phyloP scores from a whole-genome alignment of 495 filamentous ascomycete genomes.

The Hypoxylon trugodes region DNA sequence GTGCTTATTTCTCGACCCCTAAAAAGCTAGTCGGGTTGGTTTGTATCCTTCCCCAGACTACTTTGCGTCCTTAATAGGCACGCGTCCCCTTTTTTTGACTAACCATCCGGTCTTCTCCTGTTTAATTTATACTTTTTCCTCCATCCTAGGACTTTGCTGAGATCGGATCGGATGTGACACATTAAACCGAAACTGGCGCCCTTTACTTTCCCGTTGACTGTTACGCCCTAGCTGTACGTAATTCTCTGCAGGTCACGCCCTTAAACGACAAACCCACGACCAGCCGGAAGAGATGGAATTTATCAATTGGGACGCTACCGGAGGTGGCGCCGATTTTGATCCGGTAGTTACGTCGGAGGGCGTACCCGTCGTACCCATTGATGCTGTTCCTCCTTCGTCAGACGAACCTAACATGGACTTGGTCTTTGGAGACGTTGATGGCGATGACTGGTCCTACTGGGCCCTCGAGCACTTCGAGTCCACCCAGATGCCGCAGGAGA shows the following conservation, averaged over 20 bases:
- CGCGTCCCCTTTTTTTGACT: constrained; percentile 25
- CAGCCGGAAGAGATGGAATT: constrained; percentile 53
- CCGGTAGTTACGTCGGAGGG: constrained; percentile 36
- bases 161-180: constrained; percentile 4
- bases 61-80: constrained; percentile 21
- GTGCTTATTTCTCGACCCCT: constrained; percentile 20
- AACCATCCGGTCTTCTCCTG: constrained; percentile 4
- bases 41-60: constrained; percentile 24
- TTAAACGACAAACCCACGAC: constrained; percentile 46
- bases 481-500: constrained; percentile 37
- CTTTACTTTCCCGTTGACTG: constrained; percentile 12
- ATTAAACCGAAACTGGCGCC: constrained; percentile 21
- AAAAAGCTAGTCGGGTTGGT: constrained; percentile 26
- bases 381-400: constrained; percentile 24
- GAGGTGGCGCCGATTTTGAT: constrained; percentile 30
- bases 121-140: constrained; percentile 16
- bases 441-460: constrained; percentile 60
- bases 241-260: constrained; percentile 25
- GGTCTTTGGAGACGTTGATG: constrained; percentile 54
- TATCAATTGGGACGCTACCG: constrained; percentile 57
- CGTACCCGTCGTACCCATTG: constrained; percentile 23
- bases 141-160: constrained; percentile 8
- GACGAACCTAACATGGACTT: constrained; percentile 51
- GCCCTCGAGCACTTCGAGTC: constrained; percentile 56
- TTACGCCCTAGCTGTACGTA: constrained; percentile 19